Base-by-base conservation (phyloP, 164 flowering plant genomes). In the Santalum album region DNA sequence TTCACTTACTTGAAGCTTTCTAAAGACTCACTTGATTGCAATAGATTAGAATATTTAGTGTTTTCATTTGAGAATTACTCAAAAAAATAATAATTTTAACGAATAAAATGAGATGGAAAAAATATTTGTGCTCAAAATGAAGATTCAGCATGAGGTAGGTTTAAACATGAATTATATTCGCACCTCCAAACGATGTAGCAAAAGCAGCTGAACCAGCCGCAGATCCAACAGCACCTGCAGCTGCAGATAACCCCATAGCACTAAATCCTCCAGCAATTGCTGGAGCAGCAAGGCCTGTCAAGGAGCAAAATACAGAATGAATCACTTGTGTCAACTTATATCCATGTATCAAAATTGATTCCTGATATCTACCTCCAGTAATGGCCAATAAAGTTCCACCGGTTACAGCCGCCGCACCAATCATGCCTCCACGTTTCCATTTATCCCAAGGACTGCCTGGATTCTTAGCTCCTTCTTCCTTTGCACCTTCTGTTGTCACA, bases 151-250 rank as follows among this genome's bases (percentile, higher is more conserved):
- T 3, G 9, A 29, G 6, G 9, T 4, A 29, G 9, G 9, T 29
- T 3, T 29, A 9, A 3, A 29, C 16, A 10, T 10, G 16, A 38
- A 38, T 9, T 12, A 38, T 9, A 38, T 38, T 38, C 17, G 14
- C 17, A 46, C 50, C 50, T 46, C 50, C 50, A 46, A 46, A 46
- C 16, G 50, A 46, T n/a, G 50, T 22, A 4, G 50, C 50, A 46
- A 46, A 20, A 20, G 23, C 50, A 46, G 25, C 50, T 20, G 50
- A 4, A 46, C 50, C 50, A 10, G 50, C 14, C 5, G 16, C 50
- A 20, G 50, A 7, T 46, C 50, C 50, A 7, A 14, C 50, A 46
- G 50, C 50, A 46, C 50, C 25, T 20, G 50, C 50, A n/a, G 50
- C 50, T 19, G 50, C 10, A n/a, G 50, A 20, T 7, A 46, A n/a